phyloP scores from a whole-genome alignment of 305 asterid species.

The Stenogyne calaminthoides region DNA sequence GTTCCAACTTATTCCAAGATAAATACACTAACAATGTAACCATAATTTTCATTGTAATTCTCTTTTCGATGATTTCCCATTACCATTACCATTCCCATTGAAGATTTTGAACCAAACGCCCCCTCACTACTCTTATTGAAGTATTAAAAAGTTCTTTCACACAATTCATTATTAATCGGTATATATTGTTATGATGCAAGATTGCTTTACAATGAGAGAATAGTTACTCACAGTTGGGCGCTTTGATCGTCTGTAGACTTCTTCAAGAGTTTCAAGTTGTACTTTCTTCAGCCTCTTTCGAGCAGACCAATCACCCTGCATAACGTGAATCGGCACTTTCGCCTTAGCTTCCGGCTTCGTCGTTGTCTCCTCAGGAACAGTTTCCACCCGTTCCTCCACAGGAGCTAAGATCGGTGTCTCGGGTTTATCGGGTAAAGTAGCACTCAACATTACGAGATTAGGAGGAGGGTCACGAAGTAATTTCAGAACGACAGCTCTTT shows the following conservation, averaged over 20 bases:
- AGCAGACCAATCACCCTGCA: slow-evolving; percentile 81
- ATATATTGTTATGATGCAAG: background rate
- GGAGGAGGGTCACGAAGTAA: slow-evolving; percentile 94
- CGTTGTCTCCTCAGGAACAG: slow-evolving; percentile 41
- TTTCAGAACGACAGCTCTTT: slow-evolving; percentile 75
- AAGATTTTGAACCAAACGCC: too few species aligned
- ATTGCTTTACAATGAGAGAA: slow-evolving; percentile 6
- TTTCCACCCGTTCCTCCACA: slow-evolving; percentile 32
- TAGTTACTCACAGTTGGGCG: slow-evolving; percentile 86
- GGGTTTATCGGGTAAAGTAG: slow-evolving; percentile 81
- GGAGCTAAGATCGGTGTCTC: slow-evolving; percentile 45
- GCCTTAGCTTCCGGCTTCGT: slow-evolving; percentile 40
- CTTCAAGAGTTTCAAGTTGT: slow-evolving; percentile 84
- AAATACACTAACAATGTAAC: too few species aligned
- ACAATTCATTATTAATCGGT: background rate
- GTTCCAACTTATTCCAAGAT: too few species aligned
- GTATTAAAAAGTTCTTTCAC: background rate
- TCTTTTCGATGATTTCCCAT: too few species aligned
- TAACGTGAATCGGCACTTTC: slow-evolving; percentile 76
- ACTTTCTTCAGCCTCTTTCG: slow-evolving; percentile 86
- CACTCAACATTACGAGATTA: slow-evolving; percentile 77
- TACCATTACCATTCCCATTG: too few species aligned
- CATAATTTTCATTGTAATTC: too few species aligned
- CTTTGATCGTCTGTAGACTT: slow-evolving; percentile 68
- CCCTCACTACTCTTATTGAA: background rate